A percentile compares a stretch with the other conserved stretches of the same genome.
phyloP scores from a whole-genome alignment of 208 protist species.

The Phytomonas sp. region DNA sequence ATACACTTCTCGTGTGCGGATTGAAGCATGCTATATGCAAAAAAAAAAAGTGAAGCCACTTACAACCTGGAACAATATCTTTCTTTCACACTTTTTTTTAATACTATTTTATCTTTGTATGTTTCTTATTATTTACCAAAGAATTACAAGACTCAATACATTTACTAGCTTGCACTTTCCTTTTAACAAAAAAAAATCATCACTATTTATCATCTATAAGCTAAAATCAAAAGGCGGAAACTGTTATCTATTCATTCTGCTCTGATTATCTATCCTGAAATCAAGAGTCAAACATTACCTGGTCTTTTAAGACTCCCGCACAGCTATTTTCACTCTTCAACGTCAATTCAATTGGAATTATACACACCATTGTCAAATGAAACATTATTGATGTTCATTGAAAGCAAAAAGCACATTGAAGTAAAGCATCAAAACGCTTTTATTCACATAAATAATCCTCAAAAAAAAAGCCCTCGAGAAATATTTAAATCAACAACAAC shows the following conservation, averaged over 20 bases:
- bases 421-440: background rate
- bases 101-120: background rate
- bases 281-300: background rate
- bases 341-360: background rate
- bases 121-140: background rate
- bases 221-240: background rate
- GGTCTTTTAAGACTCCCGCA: background rate
- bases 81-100: too few relatives aligned
- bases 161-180: background rate
- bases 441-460: background rate
- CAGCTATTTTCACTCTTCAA: background rate
- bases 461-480: background rate
- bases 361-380: background rate
- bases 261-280: background rate
- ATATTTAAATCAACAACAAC: background rate
- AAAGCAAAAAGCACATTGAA: background rate
- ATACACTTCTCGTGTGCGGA: background rate
- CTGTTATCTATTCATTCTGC: background rate
- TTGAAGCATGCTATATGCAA: background rate
- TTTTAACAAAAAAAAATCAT: background rate
- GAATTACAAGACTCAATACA: background rate
- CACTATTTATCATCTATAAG: background rate
- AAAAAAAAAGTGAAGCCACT: background rate
- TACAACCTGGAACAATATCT: background rate
- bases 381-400: background rate